Evolutionary conservation across 805 yeast species (phyloP).

Genomic region (Cyberlindnera nakhonratchasimensis): DNA sequence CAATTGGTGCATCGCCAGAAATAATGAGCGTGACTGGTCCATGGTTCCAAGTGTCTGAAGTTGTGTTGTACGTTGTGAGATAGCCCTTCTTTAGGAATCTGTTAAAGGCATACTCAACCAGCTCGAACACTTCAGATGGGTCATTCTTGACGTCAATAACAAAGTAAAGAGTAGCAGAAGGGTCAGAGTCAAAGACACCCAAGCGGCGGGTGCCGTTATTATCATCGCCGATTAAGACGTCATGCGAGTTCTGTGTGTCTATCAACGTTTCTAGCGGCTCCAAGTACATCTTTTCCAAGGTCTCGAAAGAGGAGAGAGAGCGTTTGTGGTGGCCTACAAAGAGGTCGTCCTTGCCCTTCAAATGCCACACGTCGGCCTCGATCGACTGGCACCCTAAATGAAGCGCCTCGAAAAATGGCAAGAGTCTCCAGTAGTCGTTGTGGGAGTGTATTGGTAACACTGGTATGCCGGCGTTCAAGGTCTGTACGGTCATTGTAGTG

Average conservation of each 20-base stretch:
- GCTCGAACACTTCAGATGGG: slow-evolving; percentile 40
- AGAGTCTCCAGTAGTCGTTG: slow-evolving; percentile 62
- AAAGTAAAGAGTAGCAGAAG: slow-evolving; percentile 51
- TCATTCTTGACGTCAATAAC: slow-evolving; percentile 65
- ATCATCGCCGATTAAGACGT: slow-evolving; percentile 17
- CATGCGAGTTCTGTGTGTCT: slow-evolving; percentile 36
- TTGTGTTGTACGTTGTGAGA: slow-evolving; percentile 45
- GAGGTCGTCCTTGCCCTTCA: slow-evolving; percentile 32
- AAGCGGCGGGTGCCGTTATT: slow-evolving; percentile 1
- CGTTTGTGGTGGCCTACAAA: slow-evolving; percentile 62
- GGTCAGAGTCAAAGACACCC: slow-evolving; percentile 33
- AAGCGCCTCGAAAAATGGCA: slow-evolving; percentile 57
- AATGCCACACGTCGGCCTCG: slow-evolving; percentile 65
- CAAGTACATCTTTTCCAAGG: slow-evolving; percentile 49
- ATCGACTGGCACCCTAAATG: slow-evolving; percentile 50
- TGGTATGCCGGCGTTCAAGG: slow-evolving; percentile 11
- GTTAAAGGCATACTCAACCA: slow-evolving; percentile 42
- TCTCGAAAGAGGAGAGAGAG: slow-evolving; percentile 40
- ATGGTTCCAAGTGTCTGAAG: slow-evolving; percentile 31
- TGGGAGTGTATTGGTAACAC: slow-evolving; percentile 53
- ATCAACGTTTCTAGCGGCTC: slow-evolving; percentile 49
- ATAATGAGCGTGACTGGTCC: slow-evolving; percentile 62
- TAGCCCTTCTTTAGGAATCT: slow-evolving; percentile 47
- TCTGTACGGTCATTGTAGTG: slow-evolving; percentile 5
- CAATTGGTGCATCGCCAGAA: slow-evolving; percentile 62